Conservation (phyloP, 208 protist genomes). For the Crithidia expoeki region DNA sequence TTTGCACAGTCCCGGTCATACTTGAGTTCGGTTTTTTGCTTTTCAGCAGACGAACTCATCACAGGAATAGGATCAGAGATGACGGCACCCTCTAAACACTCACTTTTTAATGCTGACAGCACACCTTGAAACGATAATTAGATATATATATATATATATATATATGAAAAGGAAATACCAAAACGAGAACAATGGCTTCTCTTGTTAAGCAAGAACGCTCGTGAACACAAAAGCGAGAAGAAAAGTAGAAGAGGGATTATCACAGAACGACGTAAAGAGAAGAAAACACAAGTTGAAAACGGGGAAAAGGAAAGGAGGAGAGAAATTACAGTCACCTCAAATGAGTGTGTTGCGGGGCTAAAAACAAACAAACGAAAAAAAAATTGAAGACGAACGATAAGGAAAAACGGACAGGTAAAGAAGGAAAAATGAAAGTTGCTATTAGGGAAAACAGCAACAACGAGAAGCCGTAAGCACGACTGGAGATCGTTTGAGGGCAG, state of each 20-base stretch:
- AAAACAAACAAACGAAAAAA: no score
- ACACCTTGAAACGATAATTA: not conserved
- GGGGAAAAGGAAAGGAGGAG: slow-evolving; percentile 17
- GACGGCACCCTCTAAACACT: not conserved
- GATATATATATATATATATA: no score
- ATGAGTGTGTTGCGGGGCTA: not conserved
- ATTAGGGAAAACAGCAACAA: no score
- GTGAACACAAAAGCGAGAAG: slow-evolving; percentile 10
- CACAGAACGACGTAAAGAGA: slow-evolving; percentile 2
- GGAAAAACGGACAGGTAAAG: slow-evolving; percentile 17
- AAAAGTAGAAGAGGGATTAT: slow-evolving; percentile 11
- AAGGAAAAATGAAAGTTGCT: not conserved
- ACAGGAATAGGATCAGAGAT: no score
- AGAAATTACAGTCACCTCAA: not conserved
- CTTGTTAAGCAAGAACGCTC: slow-evolving; percentile 3
- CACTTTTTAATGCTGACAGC: not conserved
- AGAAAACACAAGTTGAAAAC: slow-evolving; percentile 3
- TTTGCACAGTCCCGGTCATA: no score
- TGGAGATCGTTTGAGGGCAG: no score
- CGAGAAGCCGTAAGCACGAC: no score
- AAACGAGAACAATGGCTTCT: slow-evolving; percentile 13
- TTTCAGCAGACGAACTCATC: no score
- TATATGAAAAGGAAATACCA: not conserved
- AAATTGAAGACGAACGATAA: slow-evolving; percentile 16
- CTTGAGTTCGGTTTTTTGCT: no score